These are phyloP conservation scores for Hansenula sp. DNA, from an alignment of 1,139 yeast genomes.

Conservation along the genomic window DNA sequence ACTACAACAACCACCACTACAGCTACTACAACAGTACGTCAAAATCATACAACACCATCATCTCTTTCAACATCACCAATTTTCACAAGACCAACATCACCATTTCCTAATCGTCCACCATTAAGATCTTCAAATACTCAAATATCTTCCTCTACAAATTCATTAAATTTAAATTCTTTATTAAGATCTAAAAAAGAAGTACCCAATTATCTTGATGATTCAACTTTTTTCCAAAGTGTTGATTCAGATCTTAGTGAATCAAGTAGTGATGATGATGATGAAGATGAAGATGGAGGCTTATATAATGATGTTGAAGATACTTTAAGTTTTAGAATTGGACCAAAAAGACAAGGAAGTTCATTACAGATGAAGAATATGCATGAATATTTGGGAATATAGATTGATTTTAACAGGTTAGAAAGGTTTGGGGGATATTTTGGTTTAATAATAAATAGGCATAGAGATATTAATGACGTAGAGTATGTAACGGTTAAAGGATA, in stretches of 20 bases:
- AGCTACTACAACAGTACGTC: neutral
- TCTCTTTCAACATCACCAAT: neutral
- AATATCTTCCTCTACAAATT: slow-evolving; percentile 19
- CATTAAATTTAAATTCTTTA: slow-evolving; percentile 18
- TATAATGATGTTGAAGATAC: slow-evolving; percentile 16
- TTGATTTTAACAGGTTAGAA: too few relatives aligned
- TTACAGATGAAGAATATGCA: slow-evolving; percentile 14
- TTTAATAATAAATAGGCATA: too few relatives aligned
- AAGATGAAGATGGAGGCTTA: slow-evolving; percentile 3
- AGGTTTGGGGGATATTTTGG: too few relatives aligned
- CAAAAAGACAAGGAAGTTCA: slow-evolving; percentile 14
- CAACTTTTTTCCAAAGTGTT: slow-evolving; percentile 12
- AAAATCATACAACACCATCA: neutral
- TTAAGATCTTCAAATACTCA: neutral
- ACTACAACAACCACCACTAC: neutral
- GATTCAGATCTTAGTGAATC: slow-evolving; percentile 1
- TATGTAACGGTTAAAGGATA: too few relatives aligned
- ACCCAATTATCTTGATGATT: slow-evolving; percentile 18
- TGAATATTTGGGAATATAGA: slow-evolving; percentile 15
- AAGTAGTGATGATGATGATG: neutral
- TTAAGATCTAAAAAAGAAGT: slow-evolving; percentile 18
- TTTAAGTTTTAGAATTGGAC: slow-evolving; percentile 16
- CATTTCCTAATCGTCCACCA: neutral
- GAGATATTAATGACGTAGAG: too few relatives aligned
- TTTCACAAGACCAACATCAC: neutral